Base-by-base conservation (phyloP, 1,284 basidiomycete species). In the Rhodofomes roseus region DNA sequence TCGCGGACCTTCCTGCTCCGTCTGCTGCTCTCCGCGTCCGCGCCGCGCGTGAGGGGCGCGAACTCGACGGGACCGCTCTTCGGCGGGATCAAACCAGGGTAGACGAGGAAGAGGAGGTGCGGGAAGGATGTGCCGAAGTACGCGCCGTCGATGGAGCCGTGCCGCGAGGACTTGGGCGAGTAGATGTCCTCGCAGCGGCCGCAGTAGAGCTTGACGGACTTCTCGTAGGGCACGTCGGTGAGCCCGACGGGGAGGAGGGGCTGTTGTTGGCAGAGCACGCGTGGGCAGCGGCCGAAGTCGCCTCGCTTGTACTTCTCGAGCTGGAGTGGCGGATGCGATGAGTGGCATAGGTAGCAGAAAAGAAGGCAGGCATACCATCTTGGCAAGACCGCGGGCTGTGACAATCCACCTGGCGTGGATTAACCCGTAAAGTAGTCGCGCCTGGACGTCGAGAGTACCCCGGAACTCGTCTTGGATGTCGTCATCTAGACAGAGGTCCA, bases 331-430 rank as follows among this genome's bases (percentile, higher is more conserved):
- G 31, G 64, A 46, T 60, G 63, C 27, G 36, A 55, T 55, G 50
- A 20, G 51, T 22, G 58, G 52, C 14, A 8, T 16, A 60, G 29
- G 39, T 37, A 39, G 60, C 12, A 27, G 4, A 11, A 18, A 22
- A 23, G 8, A 39, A 36, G n/a, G 23, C n/a, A 1, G 34, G 65
- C 74, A 64, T 66, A 95, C 96, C 96, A 99, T 98, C 78, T 98
- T 98, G 46, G 90, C 85, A 27, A 98, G 81, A 6, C 96, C 96
- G 14, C 95, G 83, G 9, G 92, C 89, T 0, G 96, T 99, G 54
- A 98, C 88, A 60, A 99, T 96, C 89, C 95, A 99, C 60, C 96
- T 82, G 37, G 96, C 96, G 69, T 98, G 96, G 59, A 99, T 99
- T 53, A 99, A 81, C 0, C 96, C 96, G 68, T 99, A 99, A 20